These are phyloP conservation scores for Chamaecyparis obtusa DNA, from an alignment of 75 land plant species.

Conservation along the genomic window DNA sequence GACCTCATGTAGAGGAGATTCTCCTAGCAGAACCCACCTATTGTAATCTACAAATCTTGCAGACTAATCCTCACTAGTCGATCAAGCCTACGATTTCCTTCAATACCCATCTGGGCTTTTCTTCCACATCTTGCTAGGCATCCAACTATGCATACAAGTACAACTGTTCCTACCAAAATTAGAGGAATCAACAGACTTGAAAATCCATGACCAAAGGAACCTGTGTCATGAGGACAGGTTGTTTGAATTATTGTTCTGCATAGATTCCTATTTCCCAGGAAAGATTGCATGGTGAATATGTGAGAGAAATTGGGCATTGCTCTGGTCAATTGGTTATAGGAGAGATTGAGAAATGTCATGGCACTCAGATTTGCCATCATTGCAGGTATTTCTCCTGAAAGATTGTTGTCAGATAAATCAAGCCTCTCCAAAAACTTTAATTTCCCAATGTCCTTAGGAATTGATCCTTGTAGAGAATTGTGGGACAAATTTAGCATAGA, in stretches of 20 bases:
- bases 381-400: not conserved
- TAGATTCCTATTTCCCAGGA: not conserved
- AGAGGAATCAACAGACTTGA: not conserved
- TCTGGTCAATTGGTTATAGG: not conserved
- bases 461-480: not conserved
- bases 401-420: not conserved
- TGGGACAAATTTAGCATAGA: too few species aligned
- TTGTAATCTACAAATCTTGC: not conserved
- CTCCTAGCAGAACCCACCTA: not conserved
- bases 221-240: not conserved
- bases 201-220: not conserved
- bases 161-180: not conserved
- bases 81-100: not conserved
- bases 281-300: not conserved
- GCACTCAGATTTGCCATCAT: not conserved
- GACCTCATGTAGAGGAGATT: not conserved
- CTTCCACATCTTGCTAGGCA: not conserved
- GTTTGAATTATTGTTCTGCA: not conserved
- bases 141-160: not conserved
- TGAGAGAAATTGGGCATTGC: not conserved
- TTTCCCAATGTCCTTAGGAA: not conserved
- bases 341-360: not conserved
- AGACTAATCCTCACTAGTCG: not conserved
- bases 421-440: not conserved
- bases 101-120: not conserved